phyloP scores from a whole-genome alignment of 2,329 filamentous ascomycete genomes.

The Raffaelea deltoideospora region DNA sequence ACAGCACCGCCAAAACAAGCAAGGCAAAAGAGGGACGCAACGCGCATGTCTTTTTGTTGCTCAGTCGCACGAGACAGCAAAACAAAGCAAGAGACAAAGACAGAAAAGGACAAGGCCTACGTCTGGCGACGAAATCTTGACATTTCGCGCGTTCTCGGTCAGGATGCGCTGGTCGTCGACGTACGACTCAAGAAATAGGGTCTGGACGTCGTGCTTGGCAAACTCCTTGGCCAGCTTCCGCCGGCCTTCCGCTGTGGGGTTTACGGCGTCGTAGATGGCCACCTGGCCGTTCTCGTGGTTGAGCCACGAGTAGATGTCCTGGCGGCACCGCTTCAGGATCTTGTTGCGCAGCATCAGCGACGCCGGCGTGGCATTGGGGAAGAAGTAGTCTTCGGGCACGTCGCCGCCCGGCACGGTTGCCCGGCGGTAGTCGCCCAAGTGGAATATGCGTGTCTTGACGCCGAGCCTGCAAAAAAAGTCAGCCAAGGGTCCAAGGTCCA shows the following conservation, averaged over 20 bases:
- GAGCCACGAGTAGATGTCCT: constrained; percentile 92
- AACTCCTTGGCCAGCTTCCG: constrained; percentile 86
- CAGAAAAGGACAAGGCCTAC: too few species aligned
- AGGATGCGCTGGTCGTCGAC: constrained; percentile 90
- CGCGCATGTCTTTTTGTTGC: neutral
- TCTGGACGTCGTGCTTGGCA: constrained; percentile 94
- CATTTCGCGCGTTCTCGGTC: constrained; percentile 88
- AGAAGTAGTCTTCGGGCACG: constrained; percentile 95
- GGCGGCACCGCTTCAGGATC: constrained; percentile 91
- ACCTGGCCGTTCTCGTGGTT: constrained; percentile 97
- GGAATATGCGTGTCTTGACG: constrained; percentile 95
- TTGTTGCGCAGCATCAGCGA: constrained; percentile 93
- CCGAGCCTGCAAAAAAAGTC: constrained; percentile 53
- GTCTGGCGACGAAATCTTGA: constrained; percentile 96
- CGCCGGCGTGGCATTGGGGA: constrained; percentile 79
- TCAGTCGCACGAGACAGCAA: too few species aligned
- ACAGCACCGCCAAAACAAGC: too few species aligned
- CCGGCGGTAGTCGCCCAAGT: constrained; percentile 88
- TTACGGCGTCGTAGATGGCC: constrained; percentile 96
- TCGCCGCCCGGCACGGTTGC: constrained; percentile 74
- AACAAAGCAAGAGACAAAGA: neutral
- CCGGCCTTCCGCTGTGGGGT: constrained; percentile 70
- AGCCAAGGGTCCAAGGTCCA: too few species aligned
- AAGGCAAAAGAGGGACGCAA: too few species aligned
- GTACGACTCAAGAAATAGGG: constrained; percentile 89